A percentile compares a stretch with the other conserved stretches of the same genome.
Conservation (phyloP, 2,329 filamentous ascomycete species). For the Paracorniculantispora psalliotae region DNA sequence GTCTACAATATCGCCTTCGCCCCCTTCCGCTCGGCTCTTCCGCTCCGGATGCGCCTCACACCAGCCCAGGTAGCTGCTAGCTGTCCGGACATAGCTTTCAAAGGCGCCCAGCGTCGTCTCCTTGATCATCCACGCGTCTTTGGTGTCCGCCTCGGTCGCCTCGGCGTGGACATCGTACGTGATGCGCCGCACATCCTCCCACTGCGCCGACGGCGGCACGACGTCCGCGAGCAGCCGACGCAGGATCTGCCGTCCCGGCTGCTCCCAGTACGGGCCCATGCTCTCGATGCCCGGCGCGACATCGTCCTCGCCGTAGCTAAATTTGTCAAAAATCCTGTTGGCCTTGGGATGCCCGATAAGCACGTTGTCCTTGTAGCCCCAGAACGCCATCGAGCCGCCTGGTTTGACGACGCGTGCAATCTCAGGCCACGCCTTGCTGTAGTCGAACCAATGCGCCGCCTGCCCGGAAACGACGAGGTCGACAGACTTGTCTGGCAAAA, state of each 20-base stretch:
- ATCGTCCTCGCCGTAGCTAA: constrained; percentile 48
- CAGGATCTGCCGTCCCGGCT: constrained; percentile 53
- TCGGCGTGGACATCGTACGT: constrained; percentile 52
- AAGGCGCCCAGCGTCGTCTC: constrained; percentile 51
- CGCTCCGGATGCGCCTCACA: constrained; percentile 47
- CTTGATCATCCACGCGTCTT: constrained; percentile 46
- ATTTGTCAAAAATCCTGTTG: constrained; percentile 49
- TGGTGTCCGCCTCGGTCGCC: constrained; percentile 28
- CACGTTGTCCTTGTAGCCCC: constrained; percentile 61
- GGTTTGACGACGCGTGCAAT: constrained; percentile 47
- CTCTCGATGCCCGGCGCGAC: constrained; percentile 38
- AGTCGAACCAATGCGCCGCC: constrained; percentile 64
- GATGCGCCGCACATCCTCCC: constrained; percentile 47
- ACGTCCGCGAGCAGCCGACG: constrained; percentile 47
- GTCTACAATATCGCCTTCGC: constrained; percentile 58
- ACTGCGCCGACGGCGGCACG: constrained; percentile 45
- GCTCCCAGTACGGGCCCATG: constrained; percentile 57
- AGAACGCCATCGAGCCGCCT: constrained; percentile 58
- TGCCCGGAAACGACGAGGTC: constrained; percentile 51
- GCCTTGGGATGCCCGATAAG: constrained; percentile 49
- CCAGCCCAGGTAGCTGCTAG: constrained; percentile 57
- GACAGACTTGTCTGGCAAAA: constrained; percentile 42
- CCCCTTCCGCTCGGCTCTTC: constrained; percentile 47
- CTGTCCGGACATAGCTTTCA: constrained; percentile 58
- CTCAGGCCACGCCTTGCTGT: constrained; percentile 48